A percentile compares a stretch with the other conserved stretches of the same genome.
phyloP scores from a whole-genome alignment of 1,284 basidiomycete genomes.

The Fomes fomentarius region DNA sequence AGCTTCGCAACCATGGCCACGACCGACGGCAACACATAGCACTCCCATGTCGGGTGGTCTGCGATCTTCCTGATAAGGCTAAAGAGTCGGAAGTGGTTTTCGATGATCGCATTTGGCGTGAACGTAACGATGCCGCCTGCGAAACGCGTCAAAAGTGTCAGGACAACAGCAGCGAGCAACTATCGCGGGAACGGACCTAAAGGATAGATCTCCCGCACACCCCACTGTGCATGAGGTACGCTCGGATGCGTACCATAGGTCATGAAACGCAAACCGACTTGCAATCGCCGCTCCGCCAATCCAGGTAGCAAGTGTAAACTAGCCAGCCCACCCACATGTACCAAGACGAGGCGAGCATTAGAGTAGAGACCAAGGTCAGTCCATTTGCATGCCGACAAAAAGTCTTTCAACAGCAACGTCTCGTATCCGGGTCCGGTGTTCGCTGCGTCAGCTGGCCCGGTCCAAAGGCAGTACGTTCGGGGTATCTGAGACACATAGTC shows the following conservation, averaged over 20 bases:
- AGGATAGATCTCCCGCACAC: conserved; percentile 63
- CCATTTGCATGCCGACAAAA: conserved; percentile 49
- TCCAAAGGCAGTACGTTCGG: conserved; percentile 45
- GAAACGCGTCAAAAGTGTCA: not conserved
- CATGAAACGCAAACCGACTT: conserved; percentile 57
- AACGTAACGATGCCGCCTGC: conserved; percentile 73
- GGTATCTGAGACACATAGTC: conserved; percentile 41
- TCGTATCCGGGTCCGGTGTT: conserved; percentile 40
- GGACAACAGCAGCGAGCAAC: not conserved
- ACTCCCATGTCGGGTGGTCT: conserved; percentile 66
- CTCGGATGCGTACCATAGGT: conserved; percentile 65
- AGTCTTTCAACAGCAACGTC: conserved; percentile 44
- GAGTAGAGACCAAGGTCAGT: conserved; percentile 40
- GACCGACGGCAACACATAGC: conserved; percentile 62
- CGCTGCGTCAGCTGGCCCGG: conserved; percentile 29
- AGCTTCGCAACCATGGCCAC: conserved; percentile 49
- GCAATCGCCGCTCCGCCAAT: conserved; percentile 48
- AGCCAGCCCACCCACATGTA: conserved; percentile 61
- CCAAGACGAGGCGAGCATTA: conserved; percentile 56
- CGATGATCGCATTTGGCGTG: conserved; percentile 57
- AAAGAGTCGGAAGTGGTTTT: conserved; percentile 48
- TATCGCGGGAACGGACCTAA: conserved; percentile 47
- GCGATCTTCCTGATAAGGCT: conserved; percentile 50
- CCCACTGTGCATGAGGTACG: conserved; percentile 55
- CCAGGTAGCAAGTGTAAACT: conserved; percentile 49